Evolutionary conservation across 1,284 basidiomycete species (phyloP).

Genomic region (Fomitopsis palustris): DNA sequence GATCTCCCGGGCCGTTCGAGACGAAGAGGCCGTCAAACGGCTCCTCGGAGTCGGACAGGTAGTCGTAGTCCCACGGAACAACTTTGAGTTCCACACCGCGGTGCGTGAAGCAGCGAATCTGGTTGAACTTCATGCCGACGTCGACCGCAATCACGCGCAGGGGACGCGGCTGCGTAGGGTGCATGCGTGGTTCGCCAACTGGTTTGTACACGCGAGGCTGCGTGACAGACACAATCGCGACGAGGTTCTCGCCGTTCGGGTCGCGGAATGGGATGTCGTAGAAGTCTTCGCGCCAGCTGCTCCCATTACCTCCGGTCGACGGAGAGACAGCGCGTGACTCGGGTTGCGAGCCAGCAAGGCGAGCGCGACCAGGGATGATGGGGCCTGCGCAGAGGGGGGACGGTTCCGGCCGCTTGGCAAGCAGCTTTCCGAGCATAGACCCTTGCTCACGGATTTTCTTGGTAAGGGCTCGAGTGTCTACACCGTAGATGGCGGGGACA

Average conservation of each 20-base stretch:
- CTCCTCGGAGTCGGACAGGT: constrained; percentile 69
- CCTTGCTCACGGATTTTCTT: constrained; percentile 96
- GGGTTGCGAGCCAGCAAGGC: constrained; percentile 33
- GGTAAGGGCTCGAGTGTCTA: constrained; percentile 96
- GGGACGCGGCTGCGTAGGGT: constrained; percentile 75
- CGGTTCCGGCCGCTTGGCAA: constrained; percentile 54
- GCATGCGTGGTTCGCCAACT: constrained; percentile 52
- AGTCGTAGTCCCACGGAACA: constrained; percentile 97
- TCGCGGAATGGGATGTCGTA: constrained; percentile 82
- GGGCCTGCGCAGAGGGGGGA: constrained; percentile 32
- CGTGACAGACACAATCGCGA: constrained; percentile 82
- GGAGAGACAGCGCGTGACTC: constrained; percentile 56
- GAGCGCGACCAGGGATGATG: constrained; percentile 14
- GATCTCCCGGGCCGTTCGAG: constrained; percentile 98
- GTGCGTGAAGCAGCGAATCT: constrained; percentile 93
- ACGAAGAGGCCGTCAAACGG: constrained; percentile 95
- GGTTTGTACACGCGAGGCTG: constrained; percentile 74
- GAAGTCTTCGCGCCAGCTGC: constrained; percentile 78
- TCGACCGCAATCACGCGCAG: constrained; percentile 91
- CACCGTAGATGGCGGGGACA: constrained; percentile 93
- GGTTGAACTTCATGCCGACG: constrained; percentile 99
- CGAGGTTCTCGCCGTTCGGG: constrained; percentile 89
- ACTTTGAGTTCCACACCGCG: constrained; percentile 97
- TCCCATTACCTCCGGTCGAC: constrained; percentile 25
- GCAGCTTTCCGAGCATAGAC: constrained; percentile 84